Conservation (phyloP, 805 yeast genomes). For the Wickerhamiella musiphila region DNA sequence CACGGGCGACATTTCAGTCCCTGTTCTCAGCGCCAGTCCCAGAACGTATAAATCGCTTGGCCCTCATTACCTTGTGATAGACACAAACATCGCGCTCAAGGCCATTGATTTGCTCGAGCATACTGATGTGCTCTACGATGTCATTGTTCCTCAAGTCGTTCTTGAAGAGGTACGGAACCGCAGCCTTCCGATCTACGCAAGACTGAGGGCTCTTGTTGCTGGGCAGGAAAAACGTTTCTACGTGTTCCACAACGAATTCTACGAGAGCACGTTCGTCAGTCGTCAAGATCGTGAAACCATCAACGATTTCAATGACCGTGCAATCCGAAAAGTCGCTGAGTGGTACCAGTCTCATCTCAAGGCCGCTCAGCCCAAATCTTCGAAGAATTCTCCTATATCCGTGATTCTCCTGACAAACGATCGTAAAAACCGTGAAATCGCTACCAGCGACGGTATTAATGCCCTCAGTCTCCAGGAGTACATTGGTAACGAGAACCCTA, state of each 20-base stretch:
- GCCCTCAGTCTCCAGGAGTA: slow-evolving; percentile 51
- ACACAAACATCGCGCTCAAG: slow-evolving; percentile 73
- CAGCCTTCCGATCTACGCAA: slow-evolving; percentile 73
- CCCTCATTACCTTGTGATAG: slow-evolving; percentile 69
- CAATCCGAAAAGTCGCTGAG: slow-evolving; percentile 56
- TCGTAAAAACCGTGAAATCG: slow-evolving; percentile 40
- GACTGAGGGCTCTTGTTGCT: slow-evolving; percentile 62
- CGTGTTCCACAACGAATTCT: slow-evolving; percentile 87
- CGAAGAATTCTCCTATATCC: slow-evolving; percentile 16
- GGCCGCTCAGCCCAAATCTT: too few species aligned
- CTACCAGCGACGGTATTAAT: slow-evolving; percentile 35
- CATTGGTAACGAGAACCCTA: slow-evolving; percentile 48
- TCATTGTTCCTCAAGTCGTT: slow-evolving; percentile 87
- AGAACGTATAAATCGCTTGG: slow-evolving; percentile 30
- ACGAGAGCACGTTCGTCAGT: slow-evolving; percentile 45
- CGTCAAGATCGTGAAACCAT: slow-evolving; percentile 53
- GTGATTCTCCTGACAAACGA: slow-evolving; percentile 54
- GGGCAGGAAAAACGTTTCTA: slow-evolving; percentile 59
- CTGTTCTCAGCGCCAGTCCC: slow-evolving; percentile 52
- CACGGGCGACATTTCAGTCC: slow-evolving; percentile 43
- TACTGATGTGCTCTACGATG: slow-evolving; percentile 62
- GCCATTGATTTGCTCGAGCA: slow-evolving; percentile 84
- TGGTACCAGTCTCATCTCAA: slow-evolving; percentile 60
- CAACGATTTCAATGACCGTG: slow-evolving; percentile 83
- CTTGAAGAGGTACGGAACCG: slow-evolving; percentile 81